Conservation (phyloP, 257 asterid species). For the Catharanthus roseus region DNA sequence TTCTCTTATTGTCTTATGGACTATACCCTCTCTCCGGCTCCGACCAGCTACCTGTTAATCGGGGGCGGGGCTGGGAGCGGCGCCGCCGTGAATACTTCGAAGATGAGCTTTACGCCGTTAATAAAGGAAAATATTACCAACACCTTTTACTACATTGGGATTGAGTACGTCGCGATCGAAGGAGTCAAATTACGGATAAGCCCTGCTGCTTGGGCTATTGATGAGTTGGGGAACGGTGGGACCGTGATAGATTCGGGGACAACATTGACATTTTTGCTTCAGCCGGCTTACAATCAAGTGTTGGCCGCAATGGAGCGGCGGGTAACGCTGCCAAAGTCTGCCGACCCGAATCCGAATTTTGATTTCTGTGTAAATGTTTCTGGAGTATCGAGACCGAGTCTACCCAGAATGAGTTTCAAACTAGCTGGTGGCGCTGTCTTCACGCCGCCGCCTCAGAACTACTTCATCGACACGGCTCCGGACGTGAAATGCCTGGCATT, state of each 20-base stretch:
- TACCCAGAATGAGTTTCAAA: constrained; percentile 63
- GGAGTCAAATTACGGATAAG: constrained; percentile 48
- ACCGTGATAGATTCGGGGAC: constrained; percentile 83
- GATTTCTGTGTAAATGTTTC: constrained; percentile 66
- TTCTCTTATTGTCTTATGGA: constrained; percentile 79
- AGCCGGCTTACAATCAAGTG: constrained; percentile 53
- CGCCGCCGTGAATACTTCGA: constrained; percentile 13
- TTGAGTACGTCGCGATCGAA: constrained; percentile 34
- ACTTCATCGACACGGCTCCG: constrained; percentile 58
- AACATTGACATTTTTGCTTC: constrained; percentile 51
- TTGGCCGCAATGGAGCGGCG: constrained; percentile 44
- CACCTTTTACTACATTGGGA: constrained; percentile 66
- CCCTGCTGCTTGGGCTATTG: constrained; percentile 69
- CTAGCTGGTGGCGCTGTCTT: constrained; percentile 54
- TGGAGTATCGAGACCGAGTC: constrained; percentile 22
- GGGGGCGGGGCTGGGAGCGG: constrained; percentile 34
- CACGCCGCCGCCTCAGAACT: constrained; percentile 60
- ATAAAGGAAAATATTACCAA: constrained; percentile 42
- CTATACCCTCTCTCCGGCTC: constrained; percentile 63
- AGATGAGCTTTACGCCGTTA: constrained; percentile 52
- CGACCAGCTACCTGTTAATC: constrained; percentile 61
- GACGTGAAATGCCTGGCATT: constrained; percentile 64
- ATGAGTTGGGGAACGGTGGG: constrained; percentile 67
- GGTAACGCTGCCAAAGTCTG: constrained; percentile 36
- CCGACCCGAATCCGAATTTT: constrained; percentile 34